Evolutionary conservation across 2,329 filamentous ascomycete genomes (phyloP), one percentile per base, ranked within the genome.

Genomic region (Beauveria sp.): DNA sequence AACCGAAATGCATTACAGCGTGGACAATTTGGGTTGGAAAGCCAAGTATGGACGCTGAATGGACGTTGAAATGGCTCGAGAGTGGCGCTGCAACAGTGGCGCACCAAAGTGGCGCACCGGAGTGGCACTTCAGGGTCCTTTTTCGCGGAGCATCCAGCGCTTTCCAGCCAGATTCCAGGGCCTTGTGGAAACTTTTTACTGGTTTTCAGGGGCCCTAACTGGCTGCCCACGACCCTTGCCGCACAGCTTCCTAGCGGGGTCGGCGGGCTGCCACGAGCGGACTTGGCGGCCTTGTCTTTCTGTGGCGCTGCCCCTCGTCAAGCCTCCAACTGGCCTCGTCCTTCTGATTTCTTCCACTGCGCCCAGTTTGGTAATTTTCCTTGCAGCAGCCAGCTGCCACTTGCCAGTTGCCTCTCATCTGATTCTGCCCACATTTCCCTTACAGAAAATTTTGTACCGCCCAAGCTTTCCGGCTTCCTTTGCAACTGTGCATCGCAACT

Each of bases 291-390:
- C 31, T 40, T 3, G 20, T 5, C 50, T 20, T 42, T 3, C 12
- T 42, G 34, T 53, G 50, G 50, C 43, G 54, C 42, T 49, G 28
- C 43, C 43, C 31, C 55, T 49, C 43, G 20, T 24, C 50, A 38
- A 38, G 34, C 34, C 34, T 38, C 14, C 34, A 16, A 38, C 34
- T 6, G 12, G 34, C 12, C 34, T 38, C 14, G 34, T 38, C 34
- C 34, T 38, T 38, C 34, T 38, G 14, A 38, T 26, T 50, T 24
- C 46, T 50, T 6, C 16, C 48, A 28, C 52, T 43, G 34, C 26
- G 16, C 55, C 55, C 26, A 58, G 45, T 58, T 58, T 58, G 55
- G 55, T 31, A 58, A 49, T 58, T 58, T 58, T 55, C 42, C 46
- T 56, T 48, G 46, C 24, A 48, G 28, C 34, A 38, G 34, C 34